Conservation (phyloP, 441 rosid genomes). For the Monsonia emarginata region DNA sequence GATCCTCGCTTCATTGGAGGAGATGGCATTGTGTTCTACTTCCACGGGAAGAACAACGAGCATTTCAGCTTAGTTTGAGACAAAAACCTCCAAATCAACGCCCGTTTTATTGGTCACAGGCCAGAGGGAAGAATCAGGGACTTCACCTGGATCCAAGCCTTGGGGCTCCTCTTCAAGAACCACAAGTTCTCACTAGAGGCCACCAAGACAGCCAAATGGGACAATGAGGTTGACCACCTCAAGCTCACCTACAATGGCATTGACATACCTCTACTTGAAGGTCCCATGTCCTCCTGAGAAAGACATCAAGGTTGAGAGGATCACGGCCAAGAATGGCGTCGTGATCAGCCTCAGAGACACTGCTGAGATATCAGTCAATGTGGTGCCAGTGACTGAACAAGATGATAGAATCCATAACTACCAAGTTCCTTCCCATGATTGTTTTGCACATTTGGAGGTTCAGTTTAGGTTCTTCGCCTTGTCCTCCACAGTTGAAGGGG, state of each 20-base stretch:
- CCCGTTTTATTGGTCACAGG: slow-evolving; percentile 57
- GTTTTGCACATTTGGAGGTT: slow-evolving; percentile 64
- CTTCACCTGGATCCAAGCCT: background rate
- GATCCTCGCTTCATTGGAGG: slow-evolving; percentile 70
- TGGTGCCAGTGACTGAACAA: slow-evolving; percentile 21
- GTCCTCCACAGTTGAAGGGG: slow-evolving; percentile 55
- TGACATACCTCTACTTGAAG: background rate
- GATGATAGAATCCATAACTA: slow-evolving; percentile 60
- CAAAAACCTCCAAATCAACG: slow-evolving; percentile 49
- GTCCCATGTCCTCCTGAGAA: slow-evolving; percentile 15
- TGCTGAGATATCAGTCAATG: slow-evolving; percentile 50
- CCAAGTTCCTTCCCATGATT: slow-evolving; percentile 48
- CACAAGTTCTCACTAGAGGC: background rate
- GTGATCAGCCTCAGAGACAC: slow-evolving; percentile 35
- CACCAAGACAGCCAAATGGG: background rate
- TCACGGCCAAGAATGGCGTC: slow-evolving; percentile 40
- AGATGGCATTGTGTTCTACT: slow-evolving; percentile 57
- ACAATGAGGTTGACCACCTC: background rate
- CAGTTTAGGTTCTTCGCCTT: slow-evolving; percentile 53
- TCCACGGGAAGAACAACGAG: slow-evolving; percentile 56
- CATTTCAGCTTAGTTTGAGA: slow-evolving; percentile 58
- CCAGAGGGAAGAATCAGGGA: slow-evolving; percentile 50
- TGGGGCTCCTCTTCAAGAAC: background rate
- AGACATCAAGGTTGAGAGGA: slow-evolving; percentile 44
- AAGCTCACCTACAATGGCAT: background rate